phyloP scores from a whole-genome alignment of 768 basidiomycete genomes.

The Hygrophorus pudorinus region DNA sequence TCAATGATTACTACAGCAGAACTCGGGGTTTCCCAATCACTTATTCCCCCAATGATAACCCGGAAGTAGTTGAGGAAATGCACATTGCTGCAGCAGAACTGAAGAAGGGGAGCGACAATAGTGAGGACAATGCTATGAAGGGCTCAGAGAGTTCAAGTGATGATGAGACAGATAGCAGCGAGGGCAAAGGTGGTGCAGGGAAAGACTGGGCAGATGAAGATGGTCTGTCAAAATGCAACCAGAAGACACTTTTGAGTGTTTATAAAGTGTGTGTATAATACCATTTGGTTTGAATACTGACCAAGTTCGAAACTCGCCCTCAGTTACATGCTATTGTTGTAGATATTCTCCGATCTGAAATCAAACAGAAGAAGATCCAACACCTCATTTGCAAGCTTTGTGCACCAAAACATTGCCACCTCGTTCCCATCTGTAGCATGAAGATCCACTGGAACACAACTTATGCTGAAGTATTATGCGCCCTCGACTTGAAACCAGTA shows the following conservation, averaged over 20 bases:
- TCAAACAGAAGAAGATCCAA: background rate
- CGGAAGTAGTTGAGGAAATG: no score
- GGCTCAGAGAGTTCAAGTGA: background rate
- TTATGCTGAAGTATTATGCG: background rate
- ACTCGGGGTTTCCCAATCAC: background rate
- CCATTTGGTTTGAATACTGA: background rate
- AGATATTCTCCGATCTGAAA: no score
- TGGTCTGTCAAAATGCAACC: no score
- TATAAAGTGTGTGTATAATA: no score
- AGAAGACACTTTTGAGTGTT: no score
- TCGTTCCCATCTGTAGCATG: no score
- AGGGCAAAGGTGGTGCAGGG: background rate
- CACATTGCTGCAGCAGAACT: no score
- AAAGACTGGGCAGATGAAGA: background rate
- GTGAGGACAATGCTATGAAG: background rate
- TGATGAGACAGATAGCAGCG: no score
- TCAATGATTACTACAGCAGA: background rate
- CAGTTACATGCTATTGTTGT: no score
- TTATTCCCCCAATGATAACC: no score
- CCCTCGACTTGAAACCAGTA: background rate
- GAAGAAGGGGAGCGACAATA: background rate
- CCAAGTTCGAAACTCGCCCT: background rate
- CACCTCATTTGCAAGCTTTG: background rate
- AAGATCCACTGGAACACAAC: background rate
- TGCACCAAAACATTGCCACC: no score